Percentiles rank a stretch among this genome's conserved stretches.
These are phyloP conservation scores for Claviceps arundinis DNA, from an alignment of 2,329 filamentous ascomycete species.

Conservation along the genomic window DNA sequence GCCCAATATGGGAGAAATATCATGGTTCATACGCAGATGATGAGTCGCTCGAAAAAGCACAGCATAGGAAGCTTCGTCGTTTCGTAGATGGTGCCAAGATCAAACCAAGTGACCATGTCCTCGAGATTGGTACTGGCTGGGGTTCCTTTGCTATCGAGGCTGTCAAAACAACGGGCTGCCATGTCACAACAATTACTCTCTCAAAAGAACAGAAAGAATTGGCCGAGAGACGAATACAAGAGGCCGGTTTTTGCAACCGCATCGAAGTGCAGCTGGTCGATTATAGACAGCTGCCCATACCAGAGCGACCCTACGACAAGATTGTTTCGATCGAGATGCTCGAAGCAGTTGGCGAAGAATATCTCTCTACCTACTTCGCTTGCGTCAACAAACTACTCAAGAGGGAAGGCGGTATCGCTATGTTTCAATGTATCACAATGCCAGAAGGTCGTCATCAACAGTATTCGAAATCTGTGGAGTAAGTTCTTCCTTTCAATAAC, in stretches of 20 bases:
- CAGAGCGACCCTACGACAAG: slow-evolving; percentile 49
- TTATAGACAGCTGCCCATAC: slow-evolving; percentile 48
- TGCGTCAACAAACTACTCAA: slow-evolving; percentile 52
- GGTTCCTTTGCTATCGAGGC: slow-evolving; percentile 61
- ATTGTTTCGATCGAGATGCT: slow-evolving; percentile 68
- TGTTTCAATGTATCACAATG: slow-evolving; percentile 70
- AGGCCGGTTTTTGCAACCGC: slow-evolving; percentile 43
- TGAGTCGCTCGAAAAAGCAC: slow-evolving; percentile 52
- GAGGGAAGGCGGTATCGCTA: slow-evolving; percentile 49
- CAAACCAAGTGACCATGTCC: slow-evolving; percentile 50
- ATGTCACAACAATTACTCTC: slow-evolving; percentile 55
- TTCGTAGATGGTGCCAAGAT: slow-evolving; percentile 54
- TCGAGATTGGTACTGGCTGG: slow-evolving; percentile 69
- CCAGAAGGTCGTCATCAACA: slow-evolving; percentile 53
- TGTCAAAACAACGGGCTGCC: slow-evolving; percentile 51
- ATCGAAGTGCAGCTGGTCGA: slow-evolving; percentile 57
- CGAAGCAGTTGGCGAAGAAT: slow-evolving; percentile 58
- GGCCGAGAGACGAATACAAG: slow-evolving; percentile 50
- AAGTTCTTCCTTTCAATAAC: slow-evolving; percentile 11
- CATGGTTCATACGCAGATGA: slow-evolving; percentile 4
- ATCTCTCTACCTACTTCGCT: slow-evolving; percentile 52
- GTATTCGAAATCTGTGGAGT: slow-evolving; percentile 54
- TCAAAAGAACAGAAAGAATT: slow-evolving; percentile 56
- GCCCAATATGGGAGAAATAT: slow-evolving; percentile 45
- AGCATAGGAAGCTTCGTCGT: slow-evolving; percentile 51